Conservation (phyloP, 192 early-diverging fungal species). For the Cladochytrium replicatum region DNA sequence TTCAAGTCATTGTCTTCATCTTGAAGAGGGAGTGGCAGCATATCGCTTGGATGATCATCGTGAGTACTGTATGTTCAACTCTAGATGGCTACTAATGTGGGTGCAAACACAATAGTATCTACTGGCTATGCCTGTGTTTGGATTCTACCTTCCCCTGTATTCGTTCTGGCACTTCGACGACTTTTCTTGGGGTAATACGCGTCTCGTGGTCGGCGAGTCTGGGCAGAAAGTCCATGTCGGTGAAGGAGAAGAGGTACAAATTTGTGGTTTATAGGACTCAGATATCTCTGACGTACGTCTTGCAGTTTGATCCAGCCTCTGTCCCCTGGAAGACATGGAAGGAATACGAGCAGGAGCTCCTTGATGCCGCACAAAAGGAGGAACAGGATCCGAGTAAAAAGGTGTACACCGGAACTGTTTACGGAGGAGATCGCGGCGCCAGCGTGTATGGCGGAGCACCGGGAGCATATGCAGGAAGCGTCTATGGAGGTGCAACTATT, state of each 20-base stretch:
- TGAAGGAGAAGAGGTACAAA: constrained; percentile 46
- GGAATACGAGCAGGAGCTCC: constrained; percentile 58
- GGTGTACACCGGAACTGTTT: background rate
- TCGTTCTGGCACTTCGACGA: constrained; percentile 99
- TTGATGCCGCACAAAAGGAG: background rate
- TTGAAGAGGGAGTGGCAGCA: constrained; percentile 53
- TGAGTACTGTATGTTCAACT: constrained; percentile 6
- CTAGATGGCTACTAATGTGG: background rate
- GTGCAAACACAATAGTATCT: constrained; percentile 48
- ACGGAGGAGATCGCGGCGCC: background rate
- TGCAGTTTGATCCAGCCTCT: constrained; percentile 65
- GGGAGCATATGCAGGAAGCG: constrained; percentile 12
- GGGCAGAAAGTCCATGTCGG: constrained; percentile 35
- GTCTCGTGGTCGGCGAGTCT: constrained; percentile 77
- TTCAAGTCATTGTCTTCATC: constrained; percentile 78
- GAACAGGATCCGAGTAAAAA: background rate
- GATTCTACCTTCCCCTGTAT: constrained; percentile 85
- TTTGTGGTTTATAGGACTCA: background rate
- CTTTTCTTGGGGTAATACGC: constrained; percentile 98
- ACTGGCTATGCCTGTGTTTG: constrained; percentile 83
- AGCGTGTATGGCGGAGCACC: constrained; percentile 2
- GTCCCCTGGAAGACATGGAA: constrained; percentile 79
- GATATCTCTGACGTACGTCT: background rate
- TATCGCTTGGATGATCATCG: constrained; percentile 34
- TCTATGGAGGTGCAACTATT: background rate